Evolutionary conservation across 306 rosid species (phyloP), one percentile per base, ranked within the genome.

Genomic region (Cucurbita moschata): DNA sequence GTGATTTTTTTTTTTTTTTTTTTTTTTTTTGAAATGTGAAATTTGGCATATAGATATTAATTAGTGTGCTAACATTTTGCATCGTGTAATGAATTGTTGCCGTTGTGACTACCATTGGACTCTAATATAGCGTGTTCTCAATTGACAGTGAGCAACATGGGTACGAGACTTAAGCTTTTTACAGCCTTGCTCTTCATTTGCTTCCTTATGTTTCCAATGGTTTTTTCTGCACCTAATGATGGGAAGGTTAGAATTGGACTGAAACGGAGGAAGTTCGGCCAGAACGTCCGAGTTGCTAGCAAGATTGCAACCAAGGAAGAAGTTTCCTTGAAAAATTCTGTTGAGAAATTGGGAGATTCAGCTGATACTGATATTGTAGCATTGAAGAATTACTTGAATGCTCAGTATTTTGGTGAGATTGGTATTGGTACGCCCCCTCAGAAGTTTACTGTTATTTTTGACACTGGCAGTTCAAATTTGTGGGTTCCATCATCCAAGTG

Each of bases 401-500:
- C 96, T 75, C 97, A 92, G 73, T 92, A 92, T 74, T 89, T 83
- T 77, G 97, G 97, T 21, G 97, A 92, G 82, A 89, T 92, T 74
- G 92, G 92, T 67, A 80, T 91, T 50, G 97, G 97, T 14, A 77
- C 93, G 39, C 97, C 96, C 4, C 86, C 97, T 39, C 97, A 91
- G 79, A 91, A 46, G 79, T 91, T 91, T 78, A 85, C 80, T 53
- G 96, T 91, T 8, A 77, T 91, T 52, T 91, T 91, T 72, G 97
- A 91, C 78, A 91, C 97, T 40, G 97, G 97, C 61, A 91, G 97
- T 75, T 89, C 97, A 5, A 87, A 89, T 77, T 80, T 91, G 49
- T 91, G 97, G 97, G 90, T 91, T 39, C 97, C 97, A 15, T 91
- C 97, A 47, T 75, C 97, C 0, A 91, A 89, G 85, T 91, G 97